Conservation (phyloP, 1,139 yeast species). For the Chernovozyma sophiae-reginae region DNA sequence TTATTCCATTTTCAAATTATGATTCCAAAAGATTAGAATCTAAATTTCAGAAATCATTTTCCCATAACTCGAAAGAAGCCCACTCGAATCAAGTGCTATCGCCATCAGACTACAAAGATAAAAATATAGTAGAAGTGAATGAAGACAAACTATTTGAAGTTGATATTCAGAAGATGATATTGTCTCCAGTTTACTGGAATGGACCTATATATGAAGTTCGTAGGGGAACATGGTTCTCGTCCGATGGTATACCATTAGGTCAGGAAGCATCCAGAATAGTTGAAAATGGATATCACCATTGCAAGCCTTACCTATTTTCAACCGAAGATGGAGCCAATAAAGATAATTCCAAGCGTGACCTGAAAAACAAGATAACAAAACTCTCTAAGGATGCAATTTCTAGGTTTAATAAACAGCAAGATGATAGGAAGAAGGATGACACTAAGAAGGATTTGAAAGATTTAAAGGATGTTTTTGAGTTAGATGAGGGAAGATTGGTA, state of each 20-base stretch:
- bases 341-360: slow-evolving; percentile 6
- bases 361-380: slow-evolving; percentile 6
- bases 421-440: slow-evolving; percentile 7
- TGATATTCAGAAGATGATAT: slow-evolving; percentile 47
- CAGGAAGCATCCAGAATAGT: slow-evolving; percentile 50
- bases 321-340: slow-evolving; percentile 9
- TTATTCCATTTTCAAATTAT: slow-evolving; percentile 59
- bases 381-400: slow-evolving; percentile 16
- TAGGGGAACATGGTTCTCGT: slow-evolving; percentile 79
- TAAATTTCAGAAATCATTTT: background rate
- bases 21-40: slow-evolving; percentile 64
- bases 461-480: slow-evolving; percentile 28
- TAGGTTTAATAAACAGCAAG: slow-evolving; percentile 17
- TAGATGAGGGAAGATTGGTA: slow-evolving; percentile 28
- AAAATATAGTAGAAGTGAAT: slow-evolving; percentile 51
- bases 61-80: background rate
- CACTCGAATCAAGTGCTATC: background rate
- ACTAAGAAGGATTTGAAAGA: slow-evolving; percentile 6
- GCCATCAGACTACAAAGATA: slow-evolving; percentile 1
- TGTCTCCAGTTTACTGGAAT: slow-evolving; percentile 80
- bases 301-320: slow-evolving; percentile 27
- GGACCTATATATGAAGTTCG: slow-evolving; percentile 85
- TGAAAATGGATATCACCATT: slow-evolving; percentile 49
- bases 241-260: slow-evolving; percentile 58
- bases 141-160: slow-evolving; percentile 82